These are phyloP conservation scores for Hevea brasiliensis DNA, from an alignment of 345 rosid species.

Conservation along the genomic window DNA sequence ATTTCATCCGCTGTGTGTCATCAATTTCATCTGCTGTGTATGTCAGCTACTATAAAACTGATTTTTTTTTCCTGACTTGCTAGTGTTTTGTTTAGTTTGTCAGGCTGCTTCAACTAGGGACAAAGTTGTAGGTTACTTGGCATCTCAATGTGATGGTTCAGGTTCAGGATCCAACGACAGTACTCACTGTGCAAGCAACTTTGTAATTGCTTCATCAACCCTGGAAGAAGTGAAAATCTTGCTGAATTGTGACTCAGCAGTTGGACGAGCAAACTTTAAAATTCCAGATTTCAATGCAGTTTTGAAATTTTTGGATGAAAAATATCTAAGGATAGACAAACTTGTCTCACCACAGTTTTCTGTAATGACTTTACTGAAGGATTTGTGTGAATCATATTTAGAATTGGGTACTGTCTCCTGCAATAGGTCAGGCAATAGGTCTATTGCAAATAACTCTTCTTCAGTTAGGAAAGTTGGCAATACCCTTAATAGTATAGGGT, in stretches of 20 bases:
- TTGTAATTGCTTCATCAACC: conserved; percentile 26
- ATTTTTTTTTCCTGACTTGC: not conserved
- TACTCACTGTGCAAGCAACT: conserved; percentile 1
- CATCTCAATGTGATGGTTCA: conserved; percentile 15
- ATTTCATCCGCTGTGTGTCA: not conserved
- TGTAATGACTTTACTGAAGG: conserved; percentile 25
- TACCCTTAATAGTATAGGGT: not conserved
- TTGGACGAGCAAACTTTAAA: conserved; percentile 12
- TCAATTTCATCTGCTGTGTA: too few relatives aligned
- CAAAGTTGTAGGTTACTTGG: not conserved
- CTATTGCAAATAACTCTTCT: conserved; percentile 5
- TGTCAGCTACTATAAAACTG: too few relatives aligned
- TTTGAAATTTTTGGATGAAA: conserved; percentile 26
- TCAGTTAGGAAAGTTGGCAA: not conserved
- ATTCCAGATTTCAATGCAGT: conserved; percentile 22
- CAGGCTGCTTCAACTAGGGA: conserved; percentile 12
- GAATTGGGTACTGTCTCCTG: conserved; percentile 15
- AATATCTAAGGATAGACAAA: conserved; percentile 20
- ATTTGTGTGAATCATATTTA: conserved; percentile 28
- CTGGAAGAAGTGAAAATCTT: conserved; percentile 29
- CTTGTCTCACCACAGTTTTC: conserved; percentile 21
- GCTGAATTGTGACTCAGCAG: conserved; percentile 14
- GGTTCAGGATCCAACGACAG: conserved; percentile 17
- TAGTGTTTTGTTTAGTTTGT: conserved; percentile 9
- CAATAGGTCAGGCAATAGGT: too few relatives aligned